These are phyloP conservation scores for Mycena albidolilacea DNA, from an alignment of 768 basidiomycete genomes.

Conservation along the genomic window DNA sequence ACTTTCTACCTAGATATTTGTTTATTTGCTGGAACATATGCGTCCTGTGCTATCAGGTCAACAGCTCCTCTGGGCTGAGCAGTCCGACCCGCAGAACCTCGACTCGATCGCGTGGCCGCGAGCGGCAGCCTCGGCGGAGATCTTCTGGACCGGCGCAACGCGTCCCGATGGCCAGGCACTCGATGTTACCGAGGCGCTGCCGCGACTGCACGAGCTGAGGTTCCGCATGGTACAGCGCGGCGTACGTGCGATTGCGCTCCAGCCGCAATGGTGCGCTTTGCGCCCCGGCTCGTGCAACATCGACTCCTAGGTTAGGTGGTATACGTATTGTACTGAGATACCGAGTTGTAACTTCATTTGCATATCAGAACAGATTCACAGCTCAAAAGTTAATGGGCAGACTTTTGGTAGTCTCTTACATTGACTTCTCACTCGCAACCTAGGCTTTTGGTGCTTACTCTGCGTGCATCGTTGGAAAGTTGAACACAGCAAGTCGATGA, in stretches of 20 bases:
- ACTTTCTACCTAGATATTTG: not conserved
- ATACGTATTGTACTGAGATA: no score
- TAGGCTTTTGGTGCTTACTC: no score
- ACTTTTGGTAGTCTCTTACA: no score
- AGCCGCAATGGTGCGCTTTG: slow-evolving; percentile 82
- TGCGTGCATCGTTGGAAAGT: no score
- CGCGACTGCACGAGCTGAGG: slow-evolving; percentile 76
- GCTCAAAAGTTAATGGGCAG: no score
- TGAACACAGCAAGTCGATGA: no score
- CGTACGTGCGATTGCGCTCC: slow-evolving; percentile 70
- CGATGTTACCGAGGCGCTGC: slow-evolving; percentile 64
- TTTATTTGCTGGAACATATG: not conserved
- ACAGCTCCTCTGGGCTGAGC: slow-evolving; percentile 82
- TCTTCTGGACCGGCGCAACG: slow-evolving; percentile 80
- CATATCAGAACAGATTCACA: no score
- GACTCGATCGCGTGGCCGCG: slow-evolving; percentile 83
- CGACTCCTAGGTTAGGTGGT: slow-evolving; percentile 24
- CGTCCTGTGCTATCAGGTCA: slow-evolving; percentile 57
- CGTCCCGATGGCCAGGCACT: slow-evolving; percentile 56
- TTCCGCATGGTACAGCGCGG: slow-evolving; percentile 76
- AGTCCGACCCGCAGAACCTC: slow-evolving; percentile 76
- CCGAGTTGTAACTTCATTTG: no score
- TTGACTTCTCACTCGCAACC: no score
- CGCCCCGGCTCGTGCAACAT: slow-evolving; percentile 72
- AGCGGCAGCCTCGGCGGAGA: slow-evolving; percentile 78